These are phyloP conservation scores for Phaffomyces antillensis DNA, from an alignment of 805 yeast genomes.

Conservation along the genomic window DNA sequence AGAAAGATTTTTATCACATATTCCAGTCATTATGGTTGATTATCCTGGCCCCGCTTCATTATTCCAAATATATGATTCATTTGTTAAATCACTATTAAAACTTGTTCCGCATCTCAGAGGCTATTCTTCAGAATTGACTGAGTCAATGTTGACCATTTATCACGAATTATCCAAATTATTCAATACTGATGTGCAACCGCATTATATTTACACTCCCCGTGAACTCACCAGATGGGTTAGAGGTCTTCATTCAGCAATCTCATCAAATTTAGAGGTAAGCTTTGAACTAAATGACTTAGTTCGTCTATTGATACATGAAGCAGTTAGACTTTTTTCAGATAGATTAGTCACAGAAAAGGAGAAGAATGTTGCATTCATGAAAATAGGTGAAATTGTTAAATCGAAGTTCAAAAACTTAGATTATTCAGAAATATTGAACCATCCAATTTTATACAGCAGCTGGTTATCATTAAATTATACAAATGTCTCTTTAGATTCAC, in stretches of 20 bases:
- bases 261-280: conserved; percentile 24
- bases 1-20: conserved; percentile 59
- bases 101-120: conserved; percentile 55
- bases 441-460: conserved; percentile 60
- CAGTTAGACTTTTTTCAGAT: conserved; percentile 68
- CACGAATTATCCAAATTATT: conserved; percentile 34
- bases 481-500: conserved; percentile 41
- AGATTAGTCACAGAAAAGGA: conserved; percentile 46
- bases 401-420: conserved; percentile 42
- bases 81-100: conserved; percentile 49
- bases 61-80: conserved; percentile 56
- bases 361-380: conserved; percentile 39
- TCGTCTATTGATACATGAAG: conserved; percentile 78
- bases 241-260: conserved; percentile 54
- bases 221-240: conserved; percentile 84
- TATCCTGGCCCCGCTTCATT: conserved; percentile 66
- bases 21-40: conserved; percentile 62
- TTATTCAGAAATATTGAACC: conserved; percentile 26
- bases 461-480: conserved; percentile 67
- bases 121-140: conserved; percentile 42
- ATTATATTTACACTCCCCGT: conserved; percentile 80
- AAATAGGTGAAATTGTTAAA: conserved; percentile 28
- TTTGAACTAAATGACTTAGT: conserved; percentile 38
- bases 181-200: conserved; percentile 34
- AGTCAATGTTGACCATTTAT: conserved; percentile 64